Percentiles rank a stretch among this genome's conserved stretches.
Evolutionary conservation across 495 filamentous ascomycete genomes (phyloP).

Genomic region (Aspergillus hancockii): DNA sequence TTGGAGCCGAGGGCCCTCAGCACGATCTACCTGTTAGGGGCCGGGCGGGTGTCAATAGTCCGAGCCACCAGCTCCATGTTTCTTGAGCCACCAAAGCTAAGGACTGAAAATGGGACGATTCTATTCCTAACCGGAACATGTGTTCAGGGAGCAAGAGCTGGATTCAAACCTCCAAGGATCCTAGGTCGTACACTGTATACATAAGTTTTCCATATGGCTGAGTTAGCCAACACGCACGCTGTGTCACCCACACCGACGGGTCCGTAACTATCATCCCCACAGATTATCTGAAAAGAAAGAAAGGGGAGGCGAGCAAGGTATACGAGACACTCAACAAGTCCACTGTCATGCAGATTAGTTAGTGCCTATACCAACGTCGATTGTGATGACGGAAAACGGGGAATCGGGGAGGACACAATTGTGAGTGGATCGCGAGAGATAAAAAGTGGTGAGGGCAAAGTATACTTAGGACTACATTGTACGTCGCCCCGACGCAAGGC

Average conservation of each 20-base stretch:
- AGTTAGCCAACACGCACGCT: constrained; percentile 13
- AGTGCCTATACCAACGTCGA: not conserved
- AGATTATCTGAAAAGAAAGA: not conserved
- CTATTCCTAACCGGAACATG: not conserved
- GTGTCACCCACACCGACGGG: constrained; percentile 20
- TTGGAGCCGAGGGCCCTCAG: constrained; percentile 22
- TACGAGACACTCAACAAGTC: not conserved
- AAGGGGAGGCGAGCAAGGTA: not conserved
- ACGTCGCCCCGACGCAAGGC: not conserved
- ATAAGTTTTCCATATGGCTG: constrained; percentile 8
- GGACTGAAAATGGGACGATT: not conserved
- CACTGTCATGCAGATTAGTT: not conserved
- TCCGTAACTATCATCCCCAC: not conserved
- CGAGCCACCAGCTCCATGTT: constrained; percentile 12
- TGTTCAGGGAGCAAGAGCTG: too few relatives aligned
- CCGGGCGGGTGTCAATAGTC: constrained; percentile 28
- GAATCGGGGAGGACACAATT: not conserved
- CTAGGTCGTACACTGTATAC: not conserved
- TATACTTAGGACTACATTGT: too few relatives aligned
- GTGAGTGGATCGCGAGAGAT: not conserved
- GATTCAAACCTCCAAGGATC: too few relatives aligned
- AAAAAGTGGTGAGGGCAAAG: not conserved
- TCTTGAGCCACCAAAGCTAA: constrained; percentile 1
- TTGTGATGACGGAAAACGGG: not conserved
- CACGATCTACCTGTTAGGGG: constrained; percentile 29